Percentiles rank a stretch among this genome's conserved stretches.
phyloP scores from a whole-genome alignment of 2,329 filamentous ascomycete species.

The Claviceps capensis region DNA sequence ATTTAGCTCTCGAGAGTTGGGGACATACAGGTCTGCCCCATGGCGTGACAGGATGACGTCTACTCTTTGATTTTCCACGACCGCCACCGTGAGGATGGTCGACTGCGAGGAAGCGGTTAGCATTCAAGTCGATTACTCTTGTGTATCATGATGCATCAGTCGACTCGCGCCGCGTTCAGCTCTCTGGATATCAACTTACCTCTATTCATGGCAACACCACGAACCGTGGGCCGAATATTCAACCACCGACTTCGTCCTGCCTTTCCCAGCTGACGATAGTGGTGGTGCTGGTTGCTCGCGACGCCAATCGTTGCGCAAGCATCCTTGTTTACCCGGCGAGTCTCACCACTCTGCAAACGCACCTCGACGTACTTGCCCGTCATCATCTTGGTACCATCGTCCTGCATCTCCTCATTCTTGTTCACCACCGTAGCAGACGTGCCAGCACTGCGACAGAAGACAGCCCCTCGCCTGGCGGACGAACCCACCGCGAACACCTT shows the following conservation, averaged over 20 bases:
- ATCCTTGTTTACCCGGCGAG: slow-evolving; percentile 77
- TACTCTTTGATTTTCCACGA: slow-evolving; percentile 98
- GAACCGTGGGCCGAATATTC: slow-evolving; percentile 85
- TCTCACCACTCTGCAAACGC: slow-evolving; percentile 81
- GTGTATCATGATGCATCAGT: background rate
- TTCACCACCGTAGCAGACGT: slow-evolving; percentile 81
- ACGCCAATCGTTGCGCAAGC: slow-evolving; percentile 91
- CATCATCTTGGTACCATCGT: slow-evolving; percentile 46
- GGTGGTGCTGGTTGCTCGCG: slow-evolving; percentile 83
- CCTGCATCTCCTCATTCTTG: slow-evolving; percentile 65
- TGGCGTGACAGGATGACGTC: slow-evolving; percentile 83
- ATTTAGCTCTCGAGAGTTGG: background rate
- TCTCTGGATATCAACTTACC: slow-evolving; percentile 32
- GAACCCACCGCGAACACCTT: slow-evolving; percentile 83
- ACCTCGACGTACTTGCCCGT: slow-evolving; percentile 70
- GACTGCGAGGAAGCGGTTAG: slow-evolving; percentile 30
- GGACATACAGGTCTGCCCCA: slow-evolving; percentile 85
- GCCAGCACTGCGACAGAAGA: slow-evolving; percentile 89
- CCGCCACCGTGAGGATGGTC: slow-evolving; percentile 99
- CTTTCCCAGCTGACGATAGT: slow-evolving; percentile 86
- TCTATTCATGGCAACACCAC: slow-evolving; percentile 98
- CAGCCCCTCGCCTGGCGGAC: slow-evolving; percentile 56
- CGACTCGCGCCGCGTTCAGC: background rate
- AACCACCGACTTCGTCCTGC: slow-evolving; percentile 88
- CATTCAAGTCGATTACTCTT: background rate